Evolutionary conservation across 192 early-diverging fungal species (phyloP), one percentile per base, ranked within the genome.

Genomic region (Mortierella antarctica): DNA sequence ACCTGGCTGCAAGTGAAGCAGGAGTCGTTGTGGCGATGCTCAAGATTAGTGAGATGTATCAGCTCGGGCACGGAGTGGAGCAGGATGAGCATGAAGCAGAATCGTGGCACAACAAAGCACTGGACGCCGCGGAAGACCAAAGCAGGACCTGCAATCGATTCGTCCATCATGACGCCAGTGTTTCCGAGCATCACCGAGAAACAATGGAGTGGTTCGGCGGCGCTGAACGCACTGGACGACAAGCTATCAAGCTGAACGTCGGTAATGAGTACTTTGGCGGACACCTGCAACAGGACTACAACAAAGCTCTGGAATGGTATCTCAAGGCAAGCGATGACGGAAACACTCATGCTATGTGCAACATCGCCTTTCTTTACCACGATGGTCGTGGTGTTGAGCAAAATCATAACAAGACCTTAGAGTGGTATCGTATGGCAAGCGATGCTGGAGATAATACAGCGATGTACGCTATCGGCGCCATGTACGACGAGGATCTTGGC

Each of bases 401-500:
- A 21, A 57, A 70, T 17, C 15, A 49, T 14, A n/a, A 13, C 21
- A 46, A 61, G 45, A 39, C 68, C 4, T 57, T 61, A 39, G 57
- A 70, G 45, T 61, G 56, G 68, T 70, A 70, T 44, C 31, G 15
- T 42, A 70, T 31, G 40, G 49, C 68, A 3, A 31, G 31, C 31
- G 31, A 31, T 31, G 1, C 31, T 31, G 31, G 31, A 31, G 31
- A 31, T 31, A 31, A 31, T 31, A 2, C 31, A 2, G 31, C 31
- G 3, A 31, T 31, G 31, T 31, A 2, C 31, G 31, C 31, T 3
- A 31, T 31, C 31, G 31, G 31, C 31, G 31, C 31, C 31, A 31
- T 31, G 31, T 31, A 31, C 31, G 1, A 31, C 31, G 31, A 31
- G 31, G 31, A 3, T 1, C 3, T 31, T 31, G 31, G 31, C 31